Evolutionary conservation across 129 eudicot genomes (phyloP).

Genomic region (Pseudognaphalium luteoalbum): DNA sequence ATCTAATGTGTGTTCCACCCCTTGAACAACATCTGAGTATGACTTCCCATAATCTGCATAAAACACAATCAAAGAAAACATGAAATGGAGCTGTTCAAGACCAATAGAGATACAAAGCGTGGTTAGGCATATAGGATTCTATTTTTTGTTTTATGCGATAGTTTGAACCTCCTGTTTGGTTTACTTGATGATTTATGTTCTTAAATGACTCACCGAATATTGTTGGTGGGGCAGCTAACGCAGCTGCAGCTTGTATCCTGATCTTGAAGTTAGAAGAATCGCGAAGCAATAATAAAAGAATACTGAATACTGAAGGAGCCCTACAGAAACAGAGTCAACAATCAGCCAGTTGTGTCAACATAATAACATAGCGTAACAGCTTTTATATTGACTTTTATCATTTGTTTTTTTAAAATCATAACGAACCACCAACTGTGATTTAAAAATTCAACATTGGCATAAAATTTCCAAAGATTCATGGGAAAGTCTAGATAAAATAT

Average conservation of each 20-base stretch:
- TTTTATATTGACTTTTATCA: too few relatives aligned
- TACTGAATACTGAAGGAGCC: conserved; percentile 86
- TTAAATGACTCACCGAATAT: conserved; percentile 46
- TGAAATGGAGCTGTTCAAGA: conserved; percentile 13
- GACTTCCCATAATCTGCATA: conserved; percentile 86
- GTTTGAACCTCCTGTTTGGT: too few relatives aligned
- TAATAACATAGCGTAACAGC: neutral
- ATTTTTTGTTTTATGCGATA: too few relatives aligned
- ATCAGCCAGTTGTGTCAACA: neutral
- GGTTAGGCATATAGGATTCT: neutral
- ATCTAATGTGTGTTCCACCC: conserved; percentile 70
- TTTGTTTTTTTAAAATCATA: too few relatives aligned
- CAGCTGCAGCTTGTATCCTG: conserved; percentile 97
- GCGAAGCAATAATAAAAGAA: conserved; percentile 73
- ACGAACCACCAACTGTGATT: too few relatives aligned
- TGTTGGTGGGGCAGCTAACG: conserved; percentile 85
- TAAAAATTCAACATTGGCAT: too few relatives aligned
- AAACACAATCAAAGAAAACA: conserved; percentile 4
- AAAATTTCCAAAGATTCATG: too few relatives aligned
- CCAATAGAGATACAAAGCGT: conserved; percentile 5
- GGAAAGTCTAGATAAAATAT: too few relatives aligned
- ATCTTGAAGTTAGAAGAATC: conserved; percentile 92
- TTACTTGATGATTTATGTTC: too few relatives aligned
- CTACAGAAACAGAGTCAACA: conserved; percentile 40
- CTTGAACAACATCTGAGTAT: conserved; percentile 76